Base-by-base conservation (phyloP, 371 early-diverging fungal genomes). In the Zychaea mexicana region DNA sequence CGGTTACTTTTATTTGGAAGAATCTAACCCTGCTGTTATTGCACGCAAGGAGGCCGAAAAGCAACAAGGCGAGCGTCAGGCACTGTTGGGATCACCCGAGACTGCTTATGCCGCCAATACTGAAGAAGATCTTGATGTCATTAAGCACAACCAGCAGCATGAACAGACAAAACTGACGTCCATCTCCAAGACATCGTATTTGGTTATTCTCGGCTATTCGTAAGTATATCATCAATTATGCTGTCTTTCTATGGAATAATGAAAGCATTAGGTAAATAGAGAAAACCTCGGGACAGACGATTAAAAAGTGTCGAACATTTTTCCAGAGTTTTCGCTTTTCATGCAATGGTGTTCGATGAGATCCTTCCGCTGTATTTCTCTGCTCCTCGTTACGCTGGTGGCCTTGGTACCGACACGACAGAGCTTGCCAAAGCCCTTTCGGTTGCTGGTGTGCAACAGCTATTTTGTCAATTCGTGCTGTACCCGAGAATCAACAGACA, bases 281-380 rank as follows among this genome's bases (percentile, higher is more conserved):
- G 32, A 49, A 21, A 60, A 47, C n/a, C n/a, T n/a, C n/a, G n/a
- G n/a, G n/a, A n/a, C n/a, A n/a, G n/a, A n/a, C n/a, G n/a, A n/a
- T n/a, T n/a, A n/a, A n/a, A n/a, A n/a, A n/a, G n/a, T n/a, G n/a
- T n/a, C n/a, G n/a, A n/a, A n/a, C 10, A 19, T 30, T 19, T 17
- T 6, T 52, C 22, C 62, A 81, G 77, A 0, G 36, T 82, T 24
- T 75, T 91, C 61, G 78, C 87, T 5, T 81, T 94, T n/a, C 88
- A 89, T 52, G 76, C 86, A 8, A 89, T 92, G 57, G 77, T 94
- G 24, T 84, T 89, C 59, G 93, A 94, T 46, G 92, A 92, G 71
- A 77, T 90, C 0, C 88, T 90, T 30, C 80, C 86, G 7, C 65
- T 93, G 4, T 93, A 85, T 85, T 57, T 61, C 76, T 32, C 69